phyloP scores from a whole-genome alignment of 1,284 basidiomycete genomes.

The Rhizoctonia solani region DNA sequence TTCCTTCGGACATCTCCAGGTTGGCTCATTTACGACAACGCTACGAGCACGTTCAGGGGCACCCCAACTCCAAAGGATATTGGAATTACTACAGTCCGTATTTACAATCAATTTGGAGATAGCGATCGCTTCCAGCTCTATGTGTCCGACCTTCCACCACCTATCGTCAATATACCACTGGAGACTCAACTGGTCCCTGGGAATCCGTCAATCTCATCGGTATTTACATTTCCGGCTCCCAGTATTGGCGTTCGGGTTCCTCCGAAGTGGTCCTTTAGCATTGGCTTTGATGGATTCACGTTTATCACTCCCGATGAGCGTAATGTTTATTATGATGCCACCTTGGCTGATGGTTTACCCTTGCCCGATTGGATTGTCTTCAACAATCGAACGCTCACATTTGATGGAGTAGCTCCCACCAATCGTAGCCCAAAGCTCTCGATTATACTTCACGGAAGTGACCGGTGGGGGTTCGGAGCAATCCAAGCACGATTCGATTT shows the following conservation, averaged over 20 bases:
- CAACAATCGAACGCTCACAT: constrained; percentile 66
- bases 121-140: constrained; percentile 60
- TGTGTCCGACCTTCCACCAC: constrained; percentile 61
- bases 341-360: constrained; percentile 64
- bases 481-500: constrained; percentile 58
- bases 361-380: constrained; percentile 81
- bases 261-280: constrained; percentile 85
- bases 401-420: constrained; percentile 72
- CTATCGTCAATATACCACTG: constrained; percentile 61
- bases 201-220: constrained; percentile 69
- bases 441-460: constrained; percentile 61
- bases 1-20: constrained; percentile 32
- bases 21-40: constrained; percentile 36
- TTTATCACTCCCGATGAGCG: constrained; percentile 51
- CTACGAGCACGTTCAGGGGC: constrained; percentile 37
- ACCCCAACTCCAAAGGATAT: constrained; percentile 24
- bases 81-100: constrained; percentile 37
- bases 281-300: constrained; percentile 78
- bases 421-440: constrained; percentile 34
- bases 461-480: constrained; percentile 66
- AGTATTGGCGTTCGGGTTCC: constrained; percentile 65
- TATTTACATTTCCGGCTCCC: constrained; percentile 55
- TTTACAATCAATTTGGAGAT: constrained; percentile 46
- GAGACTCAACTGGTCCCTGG: constrained; percentile 61
- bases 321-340: constrained; percentile 67